phyloP scores from a whole-genome alignment of 192 early-diverging fungal genomes.

The Entomortierella parvispora region DNA sequence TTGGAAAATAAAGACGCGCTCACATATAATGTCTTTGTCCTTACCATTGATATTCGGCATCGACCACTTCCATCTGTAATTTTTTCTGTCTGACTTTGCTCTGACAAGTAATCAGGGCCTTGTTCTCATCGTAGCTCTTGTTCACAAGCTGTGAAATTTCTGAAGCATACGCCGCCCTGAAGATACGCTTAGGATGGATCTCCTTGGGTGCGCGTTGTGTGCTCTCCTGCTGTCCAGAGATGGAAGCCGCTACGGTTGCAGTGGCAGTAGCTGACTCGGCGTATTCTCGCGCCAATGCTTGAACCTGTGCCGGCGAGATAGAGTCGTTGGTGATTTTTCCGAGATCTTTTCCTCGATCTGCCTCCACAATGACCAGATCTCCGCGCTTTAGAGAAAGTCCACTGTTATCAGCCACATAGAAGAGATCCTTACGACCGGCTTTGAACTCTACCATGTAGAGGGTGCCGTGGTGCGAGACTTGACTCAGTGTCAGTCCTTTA shows the following conservation, averaged over 20 bases:
- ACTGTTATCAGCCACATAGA: slow-evolving; percentile 70
- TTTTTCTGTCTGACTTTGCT: slow-evolving; percentile 89
- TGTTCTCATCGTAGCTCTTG: slow-evolving; percentile 92
- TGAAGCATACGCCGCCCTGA: slow-evolving; percentile 77
- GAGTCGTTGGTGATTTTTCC: slow-evolving; percentile 86
- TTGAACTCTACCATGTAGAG: slow-evolving; percentile 91
- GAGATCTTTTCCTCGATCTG: slow-evolving; percentile 89
- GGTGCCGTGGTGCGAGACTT: slow-evolving; percentile 60
- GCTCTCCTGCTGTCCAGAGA: slow-evolving; percentile 61
- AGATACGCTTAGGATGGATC: slow-evolving; percentile 92
- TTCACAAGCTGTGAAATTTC: slow-evolving; percentile 84
- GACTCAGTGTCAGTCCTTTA: slow-evolving; percentile 58
- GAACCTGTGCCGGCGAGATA: slow-evolving; percentile 66
- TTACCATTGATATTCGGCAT: slow-evolving; percentile 97
- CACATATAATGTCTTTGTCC: background rate
- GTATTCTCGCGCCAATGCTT: slow-evolving; percentile 55
- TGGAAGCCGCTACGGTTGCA: slow-evolving; percentile 48
- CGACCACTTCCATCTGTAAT: slow-evolving; percentile 94
- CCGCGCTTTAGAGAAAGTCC: slow-evolving; percentile 64
- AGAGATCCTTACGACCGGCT: slow-evolving; percentile 85
- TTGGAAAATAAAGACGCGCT: background rate
- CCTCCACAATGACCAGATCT: slow-evolving; percentile 89
- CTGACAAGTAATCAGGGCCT: slow-evolving; percentile 88
- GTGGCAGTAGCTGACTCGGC: slow-evolving; percentile 47
- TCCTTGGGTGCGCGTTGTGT: slow-evolving; percentile 71